Base-by-base conservation (phyloP, 306 rosid genomes). In the Acacia crassicarpa region DNA sequence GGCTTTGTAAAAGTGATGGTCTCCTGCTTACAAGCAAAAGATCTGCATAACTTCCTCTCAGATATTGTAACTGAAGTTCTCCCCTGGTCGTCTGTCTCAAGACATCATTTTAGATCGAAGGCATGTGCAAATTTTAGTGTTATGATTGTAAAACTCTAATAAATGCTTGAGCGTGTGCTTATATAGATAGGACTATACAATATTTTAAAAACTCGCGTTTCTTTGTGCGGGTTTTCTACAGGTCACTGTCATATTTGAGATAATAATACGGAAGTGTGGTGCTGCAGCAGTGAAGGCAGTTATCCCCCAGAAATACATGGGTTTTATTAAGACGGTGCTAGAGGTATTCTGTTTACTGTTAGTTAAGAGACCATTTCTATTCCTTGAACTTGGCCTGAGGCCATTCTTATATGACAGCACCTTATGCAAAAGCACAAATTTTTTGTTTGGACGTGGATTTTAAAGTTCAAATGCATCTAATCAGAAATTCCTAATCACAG, bases 1-100 rank as follows among this genome's bases (percentile, higher is more conserved):
- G 99, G 98, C 58, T 93, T 95, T 81, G 90, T 93, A 83, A 95
- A 95, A 92, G 99, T 93, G 81, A 32, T 93, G 72, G 99, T 91
- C 48, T 95, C 96, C 80, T 84, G 88, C 83, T 82, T 93, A 81
- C 85, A 84, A 81, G 91, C 94, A 59, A 85, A 82, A 49, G 86
- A 84, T 65, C 88, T 95, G 84, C 98, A 86, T 77, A 83, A 77
- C 77, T 85, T 91, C 87, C 89, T 93, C 70, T 80, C 90, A 23
- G 92, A 90, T 80, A 76, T 92, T 74, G 84, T 89, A 82, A 56
- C 81, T 77, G 92, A 82, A 77, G 88, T 86, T 80, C 85, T 95
- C 49, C 95, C 90, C 27, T 95, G 97, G 99, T 92, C 98, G 0
- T 76, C 92, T 71, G 92, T 91, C 84, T 92, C 97, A 41, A 89